Percentiles rank a stretch among this genome's conserved stretches.
These are phyloP conservation scores for Crithidia bombi DNA, from an alignment of 208 protist genomes.

Conservation along the genomic window DNA sequence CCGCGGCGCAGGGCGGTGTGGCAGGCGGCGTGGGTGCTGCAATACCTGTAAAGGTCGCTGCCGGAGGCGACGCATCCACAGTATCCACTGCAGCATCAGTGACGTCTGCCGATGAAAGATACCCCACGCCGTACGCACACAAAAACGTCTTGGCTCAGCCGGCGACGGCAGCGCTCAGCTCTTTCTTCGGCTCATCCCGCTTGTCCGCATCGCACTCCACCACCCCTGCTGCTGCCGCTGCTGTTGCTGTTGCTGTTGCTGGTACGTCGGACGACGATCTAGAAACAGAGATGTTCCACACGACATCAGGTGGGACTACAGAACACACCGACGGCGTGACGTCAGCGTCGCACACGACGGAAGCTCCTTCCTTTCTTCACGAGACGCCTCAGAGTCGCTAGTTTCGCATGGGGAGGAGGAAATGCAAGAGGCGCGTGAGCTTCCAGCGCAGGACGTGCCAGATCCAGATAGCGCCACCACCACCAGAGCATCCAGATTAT, in stretches of 20 bases:
- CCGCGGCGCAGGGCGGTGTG: too few relatives aligned
- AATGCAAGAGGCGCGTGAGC: slow-evolving; percentile 17
- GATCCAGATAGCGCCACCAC: neutral
- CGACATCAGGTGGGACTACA: neutral
- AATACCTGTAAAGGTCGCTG: too few relatives aligned
- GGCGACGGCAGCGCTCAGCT: slow-evolving; percentile 1
- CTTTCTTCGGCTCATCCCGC: neutral
- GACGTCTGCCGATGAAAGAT: neutral
- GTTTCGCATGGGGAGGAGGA: slow-evolving; percentile 38
- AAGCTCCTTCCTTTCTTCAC: neutral
- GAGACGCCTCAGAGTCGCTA: neutral
- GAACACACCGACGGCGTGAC: neutral
- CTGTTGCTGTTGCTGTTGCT: neutral
- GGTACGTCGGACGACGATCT: neutral
- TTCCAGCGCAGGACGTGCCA: slow-evolving; percentile 4
- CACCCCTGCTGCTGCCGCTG: neutral
- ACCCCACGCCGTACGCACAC: neutral
- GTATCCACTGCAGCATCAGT: too few relatives aligned
- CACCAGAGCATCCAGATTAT: neutral
- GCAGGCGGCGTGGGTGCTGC: too few relatives aligned
- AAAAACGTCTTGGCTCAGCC: slow-evolving; percentile 8
- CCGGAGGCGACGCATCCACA: too few relatives aligned
- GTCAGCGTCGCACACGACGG: neutral
- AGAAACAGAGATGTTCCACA: too few relatives aligned
- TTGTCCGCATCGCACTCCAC: neutral